Base-by-base conservation (phyloP, 805 yeast genomes). In the Saturnispora gosingensis region DNA sequence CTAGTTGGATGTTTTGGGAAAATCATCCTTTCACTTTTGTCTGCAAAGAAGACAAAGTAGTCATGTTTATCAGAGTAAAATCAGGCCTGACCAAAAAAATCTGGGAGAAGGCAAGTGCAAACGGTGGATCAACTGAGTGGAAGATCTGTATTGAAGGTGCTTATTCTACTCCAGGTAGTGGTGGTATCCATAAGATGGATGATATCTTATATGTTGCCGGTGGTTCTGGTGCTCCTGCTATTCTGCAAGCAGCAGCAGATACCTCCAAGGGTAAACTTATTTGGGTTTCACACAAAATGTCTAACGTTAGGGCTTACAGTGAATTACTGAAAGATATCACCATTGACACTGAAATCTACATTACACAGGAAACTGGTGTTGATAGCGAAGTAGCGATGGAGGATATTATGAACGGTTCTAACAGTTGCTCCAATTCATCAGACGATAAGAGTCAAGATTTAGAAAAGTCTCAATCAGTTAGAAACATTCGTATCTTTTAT, bases 11-110 rank as follows among this genome's bases (percentile, higher is more conserved):
- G 35, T 79, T 81, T 60, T 82, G 83, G 81, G 88, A 84, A 62
- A 77, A 84, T 4, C 89, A 85, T 63, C 91, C 90, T 2, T 83
- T 85, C 65, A 81, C 88, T 0, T 60, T 78, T 3, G 66, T 76
- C 34, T 68, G 69, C 50, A 63, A 67, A 34, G 70, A 67, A 38
- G 65, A 69, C 46, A 61, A 65, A n/a, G 55, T 77, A 2, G 58
- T 67, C 1, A 61, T 75, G 30, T 72, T 68, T 52, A 70, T 77
- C 53, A 78, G 73, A 59, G 72, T 70, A 5, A 78, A 78, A 61
- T 71, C 69, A 35, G 88, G 87, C 43, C 63, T 78, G 51, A 79
- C 85, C 9, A 67, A 63, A 49, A 68, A 67, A 35, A 58, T 78
- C 20, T 61, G 65, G 53, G 61, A 62, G 22, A 63, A 65, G 47